phyloP scores from a whole-genome alignment of 2,329 filamentous ascomycete genomes.

The Nigrospora oryzae region DNA sequence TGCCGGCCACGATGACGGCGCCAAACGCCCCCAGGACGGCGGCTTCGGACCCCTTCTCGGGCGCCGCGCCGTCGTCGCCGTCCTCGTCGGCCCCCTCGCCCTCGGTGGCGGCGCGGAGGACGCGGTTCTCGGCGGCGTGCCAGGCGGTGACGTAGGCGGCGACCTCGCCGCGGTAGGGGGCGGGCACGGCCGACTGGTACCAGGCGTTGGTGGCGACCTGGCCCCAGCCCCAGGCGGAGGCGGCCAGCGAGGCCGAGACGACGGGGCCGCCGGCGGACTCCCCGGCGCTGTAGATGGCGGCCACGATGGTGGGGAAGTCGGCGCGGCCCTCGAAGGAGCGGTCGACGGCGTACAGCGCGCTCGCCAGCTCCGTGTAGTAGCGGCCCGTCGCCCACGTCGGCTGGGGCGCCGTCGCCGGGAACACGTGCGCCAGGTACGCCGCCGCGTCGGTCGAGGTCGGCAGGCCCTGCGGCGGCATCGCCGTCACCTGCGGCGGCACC shows the following conservation, averaged over 20 bases:
- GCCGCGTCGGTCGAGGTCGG: conserved; percentile 2
- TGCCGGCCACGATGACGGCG: no score
- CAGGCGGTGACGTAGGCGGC: conserved; percentile 5
- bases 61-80: not conserved
- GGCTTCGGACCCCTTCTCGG: no score
- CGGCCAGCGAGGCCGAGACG: conserved; percentile 6
- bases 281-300: conserved; percentile 8
- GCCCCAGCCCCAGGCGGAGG: conserved; percentile 7
- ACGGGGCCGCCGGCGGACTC: conserved; percentile 3
- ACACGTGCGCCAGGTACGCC: conserved; percentile 3
- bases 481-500: not conserved
- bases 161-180: conserved; percentile 5
- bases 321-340: conserved; percentile 7
- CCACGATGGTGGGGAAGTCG: conserved; percentile 9
- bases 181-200: conserved; percentile 7
- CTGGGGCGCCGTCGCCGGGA: conserved; percentile 1
- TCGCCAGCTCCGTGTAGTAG: conserved; percentile 8
- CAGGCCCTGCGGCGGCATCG: not conserved
- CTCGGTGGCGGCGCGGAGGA: not conserved
- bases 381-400: conserved; percentile 11
- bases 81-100: conserved; percentile 1
- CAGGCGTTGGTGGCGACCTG: conserved; percentile 8
- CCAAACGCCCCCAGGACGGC: no score
- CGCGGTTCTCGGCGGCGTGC: conserved; percentile 6
- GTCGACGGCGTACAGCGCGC: conserved; percentile 9